Evolutionary conservation across 331 rosid species (phyloP).

Genomic region (Rosa hybrid): DNA sequence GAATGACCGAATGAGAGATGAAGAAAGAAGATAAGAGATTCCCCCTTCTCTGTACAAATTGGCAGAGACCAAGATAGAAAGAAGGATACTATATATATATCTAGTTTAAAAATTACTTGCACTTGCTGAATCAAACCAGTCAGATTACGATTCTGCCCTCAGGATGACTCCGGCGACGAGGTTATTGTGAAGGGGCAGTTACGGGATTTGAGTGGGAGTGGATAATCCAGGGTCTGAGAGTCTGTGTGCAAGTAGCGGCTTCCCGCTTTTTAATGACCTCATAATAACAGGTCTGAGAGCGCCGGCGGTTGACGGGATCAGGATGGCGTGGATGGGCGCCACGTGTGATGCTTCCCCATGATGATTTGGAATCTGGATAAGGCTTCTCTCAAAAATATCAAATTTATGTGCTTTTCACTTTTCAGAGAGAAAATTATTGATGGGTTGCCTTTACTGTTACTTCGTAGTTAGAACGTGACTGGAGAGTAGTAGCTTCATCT

Average conservation of each 20-base stretch:
- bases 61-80: neutral
- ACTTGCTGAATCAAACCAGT: neutral
- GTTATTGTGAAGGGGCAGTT: neutral
- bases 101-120: neutral
- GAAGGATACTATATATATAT: neutral
- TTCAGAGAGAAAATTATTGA: neutral
- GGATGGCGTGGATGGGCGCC: conserved; percentile 27
- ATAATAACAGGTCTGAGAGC: neutral
- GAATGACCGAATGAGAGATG: conserved; percentile 30
- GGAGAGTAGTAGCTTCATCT: neutral
- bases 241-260: neutral
- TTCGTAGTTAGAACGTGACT: neutral
- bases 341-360: conserved; percentile 31
- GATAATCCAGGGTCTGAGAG: conserved; percentile 10
- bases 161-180: neutral
- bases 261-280: conserved; percentile 14
- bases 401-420: too few relatives aligned
- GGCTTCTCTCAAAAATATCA: conserved; percentile 14
- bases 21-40: conserved; percentile 51
- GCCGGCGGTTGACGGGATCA: conserved; percentile 39
- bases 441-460: neutral
- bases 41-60: neutral
- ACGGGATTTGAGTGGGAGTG: neutral
- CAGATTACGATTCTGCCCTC: conserved; percentile 27
- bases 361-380: conserved; percentile 33